Percentiles rank a stretch among this genome's conserved stretches.
Conservation (phyloP, 768 basidiomycete species). For the Russula dissimulans region DNA sequence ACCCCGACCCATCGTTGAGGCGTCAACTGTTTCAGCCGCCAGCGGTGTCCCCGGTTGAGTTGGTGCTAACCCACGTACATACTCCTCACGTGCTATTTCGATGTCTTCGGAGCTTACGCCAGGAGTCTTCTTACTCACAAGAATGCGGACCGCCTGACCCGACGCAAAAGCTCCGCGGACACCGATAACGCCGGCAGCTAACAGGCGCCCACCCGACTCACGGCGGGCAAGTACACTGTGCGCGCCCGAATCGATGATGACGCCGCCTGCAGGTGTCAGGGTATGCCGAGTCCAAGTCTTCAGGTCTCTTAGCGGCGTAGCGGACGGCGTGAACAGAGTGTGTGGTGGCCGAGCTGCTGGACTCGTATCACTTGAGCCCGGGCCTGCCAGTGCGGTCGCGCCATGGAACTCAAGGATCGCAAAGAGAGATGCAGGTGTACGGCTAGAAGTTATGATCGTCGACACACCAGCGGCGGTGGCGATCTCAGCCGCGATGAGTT, state of each 20-base stretch:
- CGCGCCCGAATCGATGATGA: constrained; percentile 86
- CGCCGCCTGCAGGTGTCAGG: constrained; percentile 75
- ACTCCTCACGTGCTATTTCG: constrained; percentile 21
- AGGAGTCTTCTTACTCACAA: constrained; percentile 38
- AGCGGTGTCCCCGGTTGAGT: constrained; percentile 51
- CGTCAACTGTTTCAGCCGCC: constrained; percentile 33
- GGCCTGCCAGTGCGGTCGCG: constrained; percentile 10
- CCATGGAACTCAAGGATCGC: constrained; percentile 72
- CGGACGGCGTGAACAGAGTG: constrained; percentile 76
- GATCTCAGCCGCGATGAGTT: constrained; percentile 96
- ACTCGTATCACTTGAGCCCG: constrained; percentile 9
- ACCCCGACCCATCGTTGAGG: neutral
- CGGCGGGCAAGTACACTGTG: constrained; percentile 75
- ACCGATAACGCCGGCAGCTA: constrained; percentile 85
- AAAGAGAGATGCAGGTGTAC: constrained; percentile 63
- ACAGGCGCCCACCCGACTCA: constrained; percentile 81
- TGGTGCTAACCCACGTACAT: constrained; percentile 33
- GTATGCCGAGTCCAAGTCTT: constrained; percentile 99
- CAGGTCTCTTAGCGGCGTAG: constrained; percentile 67
- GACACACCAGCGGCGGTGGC: constrained; percentile 92
- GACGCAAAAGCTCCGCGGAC: constrained; percentile 87
- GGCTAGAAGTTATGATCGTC: constrained; percentile 84
- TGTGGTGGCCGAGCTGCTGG: constrained; percentile 57
- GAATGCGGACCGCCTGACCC: constrained; percentile 86
- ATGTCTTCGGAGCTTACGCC: constrained; percentile 19